A percentile compares a stretch with the other conserved stretches of the same genome.
phyloP scores from a whole-genome alignment of 108 stramenopile species.

The Cyclotella cryptica region DNA sequence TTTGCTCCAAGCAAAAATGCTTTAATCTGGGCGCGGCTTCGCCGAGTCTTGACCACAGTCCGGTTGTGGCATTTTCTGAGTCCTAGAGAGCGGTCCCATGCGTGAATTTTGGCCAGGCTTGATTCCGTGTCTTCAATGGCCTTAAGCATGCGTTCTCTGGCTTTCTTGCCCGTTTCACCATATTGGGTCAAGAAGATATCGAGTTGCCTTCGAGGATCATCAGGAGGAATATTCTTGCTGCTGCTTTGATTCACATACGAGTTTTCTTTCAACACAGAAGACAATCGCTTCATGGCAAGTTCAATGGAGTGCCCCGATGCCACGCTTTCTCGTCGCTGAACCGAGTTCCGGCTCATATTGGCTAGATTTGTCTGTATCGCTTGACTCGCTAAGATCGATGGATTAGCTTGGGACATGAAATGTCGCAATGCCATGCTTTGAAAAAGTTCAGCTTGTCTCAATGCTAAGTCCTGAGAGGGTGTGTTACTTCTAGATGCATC shows the following conservation, averaged over 20 bases:
- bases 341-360: too few species aligned
- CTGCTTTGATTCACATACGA: background rate
- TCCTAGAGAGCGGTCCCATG: constrained; percentile 41
- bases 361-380: background rate
- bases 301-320: background rate
- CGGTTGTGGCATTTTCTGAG: constrained; percentile 44
- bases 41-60: constrained; percentile 47
- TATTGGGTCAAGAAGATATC: constrained; percentile 28
- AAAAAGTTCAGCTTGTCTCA: background rate
- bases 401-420: background rate
- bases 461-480: too few species aligned
- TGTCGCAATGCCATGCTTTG: background rate
- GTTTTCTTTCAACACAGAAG: constrained; percentile 1
- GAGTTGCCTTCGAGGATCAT: constrained; percentile 17
- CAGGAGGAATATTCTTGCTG: background rate
- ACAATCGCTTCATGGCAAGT: background rate
- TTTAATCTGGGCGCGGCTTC: constrained; percentile 39
- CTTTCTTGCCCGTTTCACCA: constrained; percentile 30
- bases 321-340: too few species aligned
- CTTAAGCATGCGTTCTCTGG: constrained; percentile 7
- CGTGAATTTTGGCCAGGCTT: constrained; percentile 35
- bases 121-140: constrained; percentile 35
- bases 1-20: constrained; percentile 37
- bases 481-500: background rate
- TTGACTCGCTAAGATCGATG: background rate